A percentile compares a stretch with the other conserved stretches of the same genome.
Conservation (phyloP, 2,329 filamentous ascomycete genomes). For the Fusarium tanahbumbuense region DNA sequence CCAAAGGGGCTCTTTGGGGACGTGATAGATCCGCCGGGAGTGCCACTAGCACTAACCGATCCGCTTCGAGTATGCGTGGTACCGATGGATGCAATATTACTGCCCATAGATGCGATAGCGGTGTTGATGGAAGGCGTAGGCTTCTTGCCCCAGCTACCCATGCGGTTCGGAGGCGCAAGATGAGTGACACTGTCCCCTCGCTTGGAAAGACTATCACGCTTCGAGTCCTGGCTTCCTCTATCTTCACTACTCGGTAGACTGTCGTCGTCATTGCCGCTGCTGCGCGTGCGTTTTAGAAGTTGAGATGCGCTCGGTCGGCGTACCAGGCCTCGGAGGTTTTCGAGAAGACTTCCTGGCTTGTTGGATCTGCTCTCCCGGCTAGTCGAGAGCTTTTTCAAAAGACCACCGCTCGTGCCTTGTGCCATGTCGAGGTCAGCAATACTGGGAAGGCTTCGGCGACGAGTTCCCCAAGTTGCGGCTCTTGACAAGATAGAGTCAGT, state of each 20-base stretch:
- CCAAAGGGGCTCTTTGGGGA: constrained; percentile 66
- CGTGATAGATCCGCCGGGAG: constrained; percentile 62
- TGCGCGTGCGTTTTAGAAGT: constrained; percentile 61
- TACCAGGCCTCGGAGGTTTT: constrained; percentile 62
- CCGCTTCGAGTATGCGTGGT: constrained; percentile 68
- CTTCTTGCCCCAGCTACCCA: constrained; percentile 65
- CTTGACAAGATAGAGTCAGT: constrained; percentile 70
- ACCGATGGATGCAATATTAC: constrained; percentile 66
- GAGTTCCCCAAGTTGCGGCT: constrained; percentile 77
- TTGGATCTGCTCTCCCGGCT: constrained; percentile 58
- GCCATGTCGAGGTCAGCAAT: constrained; percentile 65
- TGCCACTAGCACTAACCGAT: constrained; percentile 69
- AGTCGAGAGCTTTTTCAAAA: constrained; percentile 72
- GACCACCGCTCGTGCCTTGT: constrained; percentile 67
- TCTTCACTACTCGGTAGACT: constrained; percentile 39
- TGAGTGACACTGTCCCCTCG: constrained; percentile 58
- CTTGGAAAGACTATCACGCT: constrained; percentile 50
- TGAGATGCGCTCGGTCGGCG: constrained; percentile 61
- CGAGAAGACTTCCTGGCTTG: constrained; percentile 62
- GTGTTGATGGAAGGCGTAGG: constrained; percentile 69
- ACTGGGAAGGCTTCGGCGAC: constrained; percentile 72
- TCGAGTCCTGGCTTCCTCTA: constrained; percentile 46
- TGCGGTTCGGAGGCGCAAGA: constrained; percentile 63
- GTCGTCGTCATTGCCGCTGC: constrained; percentile 50
- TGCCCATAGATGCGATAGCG: constrained; percentile 66